phyloP scores from a whole-genome alignment of 2,329 filamentous ascomycete species.

The Cercospora berteroae region DNA sequence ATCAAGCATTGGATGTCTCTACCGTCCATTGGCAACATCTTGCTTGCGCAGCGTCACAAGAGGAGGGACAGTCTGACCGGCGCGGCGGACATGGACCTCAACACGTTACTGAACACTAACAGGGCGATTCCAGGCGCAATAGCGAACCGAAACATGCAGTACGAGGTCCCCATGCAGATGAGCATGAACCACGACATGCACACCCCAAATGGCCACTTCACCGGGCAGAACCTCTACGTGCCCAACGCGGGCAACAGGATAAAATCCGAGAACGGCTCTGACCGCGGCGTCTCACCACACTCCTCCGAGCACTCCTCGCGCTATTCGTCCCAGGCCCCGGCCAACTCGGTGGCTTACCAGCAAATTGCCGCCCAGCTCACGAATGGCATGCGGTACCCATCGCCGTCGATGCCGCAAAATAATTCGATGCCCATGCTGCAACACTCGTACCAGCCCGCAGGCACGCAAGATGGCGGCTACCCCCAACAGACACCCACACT shows the following conservation, averaged over 20 bases:
- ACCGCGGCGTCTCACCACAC: slow-evolving; percentile 57
- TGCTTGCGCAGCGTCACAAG: slow-evolving; percentile 34
- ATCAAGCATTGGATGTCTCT: slow-evolving; percentile 33
- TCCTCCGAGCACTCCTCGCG: slow-evolving; percentile 56
- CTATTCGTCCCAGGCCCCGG: slow-evolving; percentile 58
- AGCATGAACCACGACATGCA: slow-evolving; percentile 35
- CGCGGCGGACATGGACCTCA: slow-evolving; percentile 37
- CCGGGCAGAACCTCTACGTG: slow-evolving; percentile 47
- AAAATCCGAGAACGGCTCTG: slow-evolving; percentile 59
- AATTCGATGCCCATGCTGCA: slow-evolving; percentile 54
- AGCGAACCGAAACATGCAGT: slow-evolving; percentile 39
- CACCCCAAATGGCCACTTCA: slow-evolving; percentile 35
- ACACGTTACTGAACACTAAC: slow-evolving; percentile 42
- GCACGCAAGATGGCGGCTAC: slow-evolving; percentile 48
- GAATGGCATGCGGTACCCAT: slow-evolving; percentile 55
- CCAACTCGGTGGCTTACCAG: slow-evolving; percentile 47
- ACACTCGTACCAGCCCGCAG: slow-evolving; percentile 53
- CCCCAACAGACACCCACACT: slow-evolving; percentile 38
- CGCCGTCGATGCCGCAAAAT: slow-evolving; percentile 49
- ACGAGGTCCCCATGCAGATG: slow-evolving; percentile 39
- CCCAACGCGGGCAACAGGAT: slow-evolving; percentile 51
- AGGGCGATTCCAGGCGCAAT: slow-evolving; percentile 33
- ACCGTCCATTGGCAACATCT: slow-evolving; percentile 34
- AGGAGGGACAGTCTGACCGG: slow-evolving; percentile 39
- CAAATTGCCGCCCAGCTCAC: slow-evolving; percentile 51